Conservation (phyloP, 345 rosid species). For the Ceriops zippeliana region DNA sequence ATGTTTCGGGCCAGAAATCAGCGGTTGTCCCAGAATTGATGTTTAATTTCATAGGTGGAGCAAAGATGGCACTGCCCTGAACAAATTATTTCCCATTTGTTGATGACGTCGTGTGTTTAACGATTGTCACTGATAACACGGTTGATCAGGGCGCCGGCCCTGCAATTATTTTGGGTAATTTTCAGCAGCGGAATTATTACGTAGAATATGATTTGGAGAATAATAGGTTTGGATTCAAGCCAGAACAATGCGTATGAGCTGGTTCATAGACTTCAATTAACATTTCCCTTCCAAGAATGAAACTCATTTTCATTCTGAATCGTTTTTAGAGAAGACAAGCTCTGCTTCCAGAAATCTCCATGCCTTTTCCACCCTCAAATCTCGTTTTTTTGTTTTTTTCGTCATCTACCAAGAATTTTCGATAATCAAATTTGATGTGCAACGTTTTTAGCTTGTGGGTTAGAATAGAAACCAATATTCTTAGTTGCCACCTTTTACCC, state of each 20-base stretch:
- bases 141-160: slow-evolving; percentile 49
- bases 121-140: slow-evolving; percentile 34
- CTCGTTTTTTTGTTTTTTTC: too few species aligned
- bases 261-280: not conserved
- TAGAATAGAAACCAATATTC: too few species aligned
- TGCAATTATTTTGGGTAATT: slow-evolving; percentile 74
- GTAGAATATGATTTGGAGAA: slow-evolving; percentile 72
- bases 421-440: too few species aligned
- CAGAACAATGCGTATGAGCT: slow-evolving; percentile 43
- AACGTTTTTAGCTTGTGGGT: too few species aligned
- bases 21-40: slow-evolving; percentile 41
- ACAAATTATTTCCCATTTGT: slow-evolving; percentile 54
- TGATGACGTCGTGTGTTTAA: slow-evolving; percentile 1
- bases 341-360: too few species aligned
- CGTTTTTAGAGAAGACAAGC: not conserved
- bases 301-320: not conserved
- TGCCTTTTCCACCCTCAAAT: too few species aligned
- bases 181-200: slow-evolving; percentile 75
- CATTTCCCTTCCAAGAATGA: not conserved
- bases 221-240: slow-evolving; percentile 65
- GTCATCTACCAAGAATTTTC: too few species aligned
- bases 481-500: too few species aligned
- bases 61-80: slow-evolving; percentile 58
- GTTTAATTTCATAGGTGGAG: slow-evolving; percentile 80
- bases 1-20: slow-evolving; percentile 44